These are phyloP conservation scores for Cyanodermella asteris DNA, from an alignment of 2,329 filamentous ascomycete genomes.

Conservation along the genomic window DNA sequence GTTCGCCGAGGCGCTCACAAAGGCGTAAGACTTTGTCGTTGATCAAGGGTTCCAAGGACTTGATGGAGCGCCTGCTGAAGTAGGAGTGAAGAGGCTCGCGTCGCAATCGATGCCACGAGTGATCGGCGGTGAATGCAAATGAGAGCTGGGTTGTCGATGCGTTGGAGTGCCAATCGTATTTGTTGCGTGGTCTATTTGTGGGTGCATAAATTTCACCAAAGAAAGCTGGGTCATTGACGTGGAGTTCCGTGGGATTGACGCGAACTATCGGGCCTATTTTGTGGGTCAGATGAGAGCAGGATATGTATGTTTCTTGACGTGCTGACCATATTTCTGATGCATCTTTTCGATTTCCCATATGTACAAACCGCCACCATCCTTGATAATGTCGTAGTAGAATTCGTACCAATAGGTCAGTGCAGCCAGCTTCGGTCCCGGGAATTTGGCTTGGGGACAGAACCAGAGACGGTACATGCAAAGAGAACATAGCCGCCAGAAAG, in stretches of 20 bases:
- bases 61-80: constrained; percentile 13
- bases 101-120: constrained; percentile 12
- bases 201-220: constrained; percentile 1
- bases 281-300: no score
- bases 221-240: constrained; percentile 13
- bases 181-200: not conserved
- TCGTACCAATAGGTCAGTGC: constrained; percentile 7
- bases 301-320: constrained; percentile 1
- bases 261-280: constrained; percentile 12
- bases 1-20: constrained; percentile 8
- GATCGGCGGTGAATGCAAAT: constrained; percentile 8
- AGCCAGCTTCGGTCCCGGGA: constrained; percentile 9
- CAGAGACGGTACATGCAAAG: constrained; percentile 2
- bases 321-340: constrained; percentile 9
- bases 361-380: constrained; percentile 6
- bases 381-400: constrained; percentile 8
- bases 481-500: no score
- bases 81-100: constrained; percentile 13
- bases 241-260: constrained; percentile 14
- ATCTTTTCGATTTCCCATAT: constrained; percentile 7
- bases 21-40: constrained; percentile 13
- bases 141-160: constrained; percentile 11
- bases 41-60: constrained; percentile 16
- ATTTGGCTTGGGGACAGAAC: constrained; percentile 1
- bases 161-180: constrained; percentile 9